Base-by-base conservation (phyloP, 1,284 basidiomycete genomes). In the Cutaneotrichosporon sp. region DNA sequence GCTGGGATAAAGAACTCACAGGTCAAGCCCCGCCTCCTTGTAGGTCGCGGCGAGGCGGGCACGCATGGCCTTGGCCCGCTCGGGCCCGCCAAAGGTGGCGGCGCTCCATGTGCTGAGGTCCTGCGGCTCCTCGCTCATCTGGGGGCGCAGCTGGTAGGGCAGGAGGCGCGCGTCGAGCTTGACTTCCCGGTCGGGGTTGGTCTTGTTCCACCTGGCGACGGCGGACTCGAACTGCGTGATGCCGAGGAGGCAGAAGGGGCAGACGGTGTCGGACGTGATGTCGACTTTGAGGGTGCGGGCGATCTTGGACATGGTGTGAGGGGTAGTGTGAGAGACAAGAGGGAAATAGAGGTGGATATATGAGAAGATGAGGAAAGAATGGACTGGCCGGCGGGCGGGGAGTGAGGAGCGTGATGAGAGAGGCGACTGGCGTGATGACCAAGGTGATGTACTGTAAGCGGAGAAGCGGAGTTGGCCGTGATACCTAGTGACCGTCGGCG, bases 241-340 rank as follows among this genome's bases (percentile, higher is more conserved):
- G 33, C 51, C 51, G 9, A 53, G 51, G 16, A 53, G 20, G 34
- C 51, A 53, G 51, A 53, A 53, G 10, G 51, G 51, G 20, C 51
- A 53, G 33, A 53, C 22, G n/a, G 51, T 53, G 33, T 53, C 51
- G 22, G 51, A 53, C 33, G 51, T 53, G 34, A 53, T 53, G 51
- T 53, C 51, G n/a, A 53, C 51, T 18, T 53, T 53, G 51, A 53
- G 33, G 25, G 47, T 50, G 47, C 47, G 47, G 9, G 51, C 51
- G 51, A 53, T 9, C 13, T 34, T 36, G 11, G 51, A 20, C 51
- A 53, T 53, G 31, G 31, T 51, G 16, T 29, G 31, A 9, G 4
- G 27, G 24, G 6, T 13, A 10, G 47, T 49, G 24, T 13, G 24
- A 49, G 27, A 24, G 13, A 18, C 14, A 29, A 20, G 45, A 46